Base-by-base conservation (phyloP, 140 eudicot species). In the Erigeron philadelphicus region DNA sequence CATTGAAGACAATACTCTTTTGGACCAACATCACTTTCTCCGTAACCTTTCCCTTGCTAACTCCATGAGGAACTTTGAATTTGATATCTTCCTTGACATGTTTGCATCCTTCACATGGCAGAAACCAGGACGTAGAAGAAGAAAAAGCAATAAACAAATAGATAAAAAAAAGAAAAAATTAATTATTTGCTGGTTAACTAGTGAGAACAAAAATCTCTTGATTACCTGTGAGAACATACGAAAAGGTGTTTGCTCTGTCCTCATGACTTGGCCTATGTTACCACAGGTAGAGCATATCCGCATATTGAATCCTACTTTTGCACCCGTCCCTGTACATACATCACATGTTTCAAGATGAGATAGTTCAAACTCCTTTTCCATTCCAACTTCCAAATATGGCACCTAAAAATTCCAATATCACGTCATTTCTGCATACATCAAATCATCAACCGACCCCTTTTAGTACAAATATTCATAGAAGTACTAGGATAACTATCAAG, bases 1-100 rank as follows among this genome's bases (percentile, higher is more conserved):
- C 5, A 38, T 38, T 57, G n/a, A 42, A 42, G 57, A 68, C 83
- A 59, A 31, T 91, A 88, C 98, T 96, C 98, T 77, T 84, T 93
- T 64, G 93, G 94, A 67, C 96, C 98, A 25, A 96, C 95, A 89
- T 93, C 98, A 77, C 98, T 96, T 83, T 93, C 98, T 67, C 96
- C 95, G 95, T 77, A 64, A 93, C 98, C 79, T 95, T 83, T 55
- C 98, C 98, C 57, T 85, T 89, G 76, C 85, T 83, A 35, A 93
- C 98, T 64, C 98, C 98, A 11, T 96, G 90, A 31, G 98, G 98
- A 74, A 93, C 82, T 82, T 93, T 93, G 76, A 93, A 87, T 83
- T 87, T 93, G 53, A 93, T 87, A 78, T 89, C 96, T 72, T 87
- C 89, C 72, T 80, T 93, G 60, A 89, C 90, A n/a, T 94, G 88